A percentile compares a stretch with the other conserved stretches of the same genome.
phyloP scores from a whole-genome alignment of 176 grass and related monocot genomes.

The Metroxylon sagu region DNA sequence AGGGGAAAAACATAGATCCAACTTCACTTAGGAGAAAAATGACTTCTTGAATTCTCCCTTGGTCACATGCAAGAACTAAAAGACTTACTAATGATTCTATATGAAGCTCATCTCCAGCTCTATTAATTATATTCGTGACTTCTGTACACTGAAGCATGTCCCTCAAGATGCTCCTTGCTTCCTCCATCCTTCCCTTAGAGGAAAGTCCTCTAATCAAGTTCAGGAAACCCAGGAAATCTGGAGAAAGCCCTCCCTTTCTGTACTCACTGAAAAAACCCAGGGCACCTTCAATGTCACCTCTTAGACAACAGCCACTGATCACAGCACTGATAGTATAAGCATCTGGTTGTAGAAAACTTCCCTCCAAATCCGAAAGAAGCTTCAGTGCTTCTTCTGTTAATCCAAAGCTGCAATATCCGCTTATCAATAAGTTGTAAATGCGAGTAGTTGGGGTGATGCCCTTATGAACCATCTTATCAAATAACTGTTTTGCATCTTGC shows the following conservation, averaged over 20 bases:
- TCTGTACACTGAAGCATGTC: conserved; percentile 69
- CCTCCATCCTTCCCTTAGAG: conserved; percentile 84
- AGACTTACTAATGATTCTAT: conserved; percentile 50
- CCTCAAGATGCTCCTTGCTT: conserved; percentile 65
- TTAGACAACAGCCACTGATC: conserved; percentile 51
- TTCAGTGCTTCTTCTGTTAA: conserved; percentile 59
- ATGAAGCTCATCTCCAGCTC: conserved; percentile 44
- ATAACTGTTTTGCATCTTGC: conserved; percentile 56
- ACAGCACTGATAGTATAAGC: conserved; percentile 66
- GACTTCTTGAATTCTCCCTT: conserved; percentile 68
- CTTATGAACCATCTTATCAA: conserved; percentile 57
- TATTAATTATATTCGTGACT: conserved; percentile 55
- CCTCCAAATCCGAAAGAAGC: conserved; percentile 51
- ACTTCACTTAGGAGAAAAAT: conserved; percentile 72
- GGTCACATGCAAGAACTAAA: conserved; percentile 62
- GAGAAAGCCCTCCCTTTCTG: conserved; percentile 31
- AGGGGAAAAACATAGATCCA: conserved; percentile 37
- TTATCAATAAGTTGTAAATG: conserved; percentile 71
- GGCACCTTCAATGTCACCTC: conserved; percentile 66
- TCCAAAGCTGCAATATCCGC: conserved; percentile 62
- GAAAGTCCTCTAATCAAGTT: conserved; percentile 66
- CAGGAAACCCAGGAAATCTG: conserved; percentile 82
- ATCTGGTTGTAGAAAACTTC: conserved; percentile 49
- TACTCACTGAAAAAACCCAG: conserved; percentile 55
- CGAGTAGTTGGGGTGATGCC: conserved; percentile 52